A percentile compares a stretch with the other conserved stretches of the same genome.
These are phyloP conservation scores for Senecio squalidus DNA, from an alignment of 140 eudicot genomes.

Conservation along the genomic window DNA sequence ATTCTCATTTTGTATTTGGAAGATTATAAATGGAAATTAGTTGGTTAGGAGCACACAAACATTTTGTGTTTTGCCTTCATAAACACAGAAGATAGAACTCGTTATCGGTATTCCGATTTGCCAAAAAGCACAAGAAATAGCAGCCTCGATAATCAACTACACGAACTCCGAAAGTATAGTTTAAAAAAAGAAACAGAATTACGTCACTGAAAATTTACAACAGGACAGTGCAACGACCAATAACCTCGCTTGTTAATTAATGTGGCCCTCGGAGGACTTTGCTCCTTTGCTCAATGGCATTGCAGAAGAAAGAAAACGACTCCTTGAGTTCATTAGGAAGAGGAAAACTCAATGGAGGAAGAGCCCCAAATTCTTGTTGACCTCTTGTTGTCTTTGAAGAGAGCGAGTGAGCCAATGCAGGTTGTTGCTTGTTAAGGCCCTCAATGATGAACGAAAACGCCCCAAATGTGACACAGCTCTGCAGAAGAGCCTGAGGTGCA, in stretches of 20 bases:
- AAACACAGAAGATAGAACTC: neutral
- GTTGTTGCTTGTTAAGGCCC: slow-evolving; percentile 75
- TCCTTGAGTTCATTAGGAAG: slow-evolving; percentile 69
- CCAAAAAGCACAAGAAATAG: neutral
- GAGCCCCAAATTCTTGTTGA: slow-evolving; percentile 29
- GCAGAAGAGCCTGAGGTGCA: slow-evolving; percentile 81
- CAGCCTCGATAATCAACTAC: slow-evolving; percentile 26
- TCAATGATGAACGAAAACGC: slow-evolving; percentile 78
- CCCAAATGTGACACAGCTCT: slow-evolving; percentile 82
- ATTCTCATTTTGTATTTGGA: too few relatives aligned
- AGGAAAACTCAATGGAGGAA: slow-evolving; percentile 72
- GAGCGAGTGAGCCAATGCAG: slow-evolving; percentile 73
- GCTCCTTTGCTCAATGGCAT: slow-evolving; percentile 37
- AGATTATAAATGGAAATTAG: too few relatives aligned
- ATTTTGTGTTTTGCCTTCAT: neutral
- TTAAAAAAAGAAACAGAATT: slow-evolving; percentile 12
- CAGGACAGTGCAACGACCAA: slow-evolving; percentile 14
- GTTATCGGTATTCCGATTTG: neutral
- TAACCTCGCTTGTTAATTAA: slow-evolving; percentile 3
- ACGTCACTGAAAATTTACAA: slow-evolving; percentile 34
- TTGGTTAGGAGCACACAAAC: neutral
- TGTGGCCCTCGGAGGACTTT: slow-evolving; percentile 11
- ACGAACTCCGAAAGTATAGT: slow-evolving; percentile 8
- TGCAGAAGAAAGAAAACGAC: slow-evolving; percentile 63
- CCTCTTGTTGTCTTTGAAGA: slow-evolving; percentile 22